Base-by-base conservation (phyloP, 2,329 filamentous ascomycete genomes). In the Simplicillium sp. region DNA sequence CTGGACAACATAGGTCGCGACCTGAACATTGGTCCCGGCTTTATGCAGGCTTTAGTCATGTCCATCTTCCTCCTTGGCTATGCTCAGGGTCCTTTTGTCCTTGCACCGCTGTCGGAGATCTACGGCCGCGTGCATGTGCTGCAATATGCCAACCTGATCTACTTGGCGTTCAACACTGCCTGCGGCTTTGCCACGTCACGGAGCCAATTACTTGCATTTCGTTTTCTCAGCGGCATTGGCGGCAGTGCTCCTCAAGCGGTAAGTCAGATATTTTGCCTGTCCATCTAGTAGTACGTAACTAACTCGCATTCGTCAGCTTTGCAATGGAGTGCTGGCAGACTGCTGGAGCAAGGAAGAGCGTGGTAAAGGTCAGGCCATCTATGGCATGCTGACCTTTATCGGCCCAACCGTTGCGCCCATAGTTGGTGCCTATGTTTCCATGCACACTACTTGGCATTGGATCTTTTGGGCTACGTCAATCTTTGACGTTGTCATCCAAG, bases 21-120 rank as follows among this genome's bases (percentile, higher is more conserved):
- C 13, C 59, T 75, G 29, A 43, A 63, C 17, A 67, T 74, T 38
- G 54, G 51, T 1, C 60, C 60, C 7, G 57, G 51, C 4, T 59
- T 73, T 20, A 55, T 66, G 34, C 67, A 52, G 41, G 75, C 32
- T 4, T 70, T 81, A 37, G 65, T 76, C 46, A 65, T 80, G 39
- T 77, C 75, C 1, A 68, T 82, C 31, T 78, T 77, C 53, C 65
- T 82, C 3, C 64, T 79, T 0, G 75, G 75, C 39, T 71, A 71
- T 36, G 70, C 68, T 11, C 59, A 75, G 18, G 73, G 72, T 0
- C 72, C 73, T 1, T 62, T 75, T 11, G 42, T 75, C 11, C 61
- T 72, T 16, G 71, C 66, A 0, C 74, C 75, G 0, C 43, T 76
- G 13, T 71, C 64, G 11, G 74, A 80, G 49, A 56, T 72, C 46